Base-by-base conservation (phyloP, 2,329 filamentous ascomycete genomes). In the Colletotrichum sp. region DNA sequence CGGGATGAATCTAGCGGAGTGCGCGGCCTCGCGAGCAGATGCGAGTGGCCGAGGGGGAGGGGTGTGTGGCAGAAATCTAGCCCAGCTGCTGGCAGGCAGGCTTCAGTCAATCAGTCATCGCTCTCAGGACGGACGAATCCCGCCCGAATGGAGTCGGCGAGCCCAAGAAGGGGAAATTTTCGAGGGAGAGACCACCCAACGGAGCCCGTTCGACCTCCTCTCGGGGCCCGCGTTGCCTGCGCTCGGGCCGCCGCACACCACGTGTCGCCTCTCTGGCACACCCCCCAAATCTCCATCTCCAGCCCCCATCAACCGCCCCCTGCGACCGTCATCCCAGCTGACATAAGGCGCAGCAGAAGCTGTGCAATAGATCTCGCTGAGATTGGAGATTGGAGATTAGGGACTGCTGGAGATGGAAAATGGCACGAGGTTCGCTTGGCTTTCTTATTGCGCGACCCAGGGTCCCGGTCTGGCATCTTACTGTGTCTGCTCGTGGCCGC, bases 311-410 rank as follows among this genome's bases (percentile, higher is more conserved):
- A 18, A 18, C 43, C n/a, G 12, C 24, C 51, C 47, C 33, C 55
- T 27, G 61, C 67, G 54, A 66, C 71, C 59, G 38, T 61, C 31
- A 47, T 36, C 71, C 67, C 67, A 27, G 67, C 71, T 70, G 67
- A 66, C 67, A 62, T 66, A 61, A 73, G 71, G 70, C 71, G 61
- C 61, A 58, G 71, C 67, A 55, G 18, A 36, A 66, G 55, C 36
- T 21, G 51, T 33, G 66, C 55, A 61, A 68, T 51, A 54, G 67
- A 73, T 71, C 71, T 70, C 36, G 27, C 62, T 55, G 21, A 43
- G 67, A 65, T 54, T 73, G 16, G 61, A 54, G 59, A 66, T 71
- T 70, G 54, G 71, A 71, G 71, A 71, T 73, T 70, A 61, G 57
- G 34, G 68, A 55, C 18, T 33, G 36, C 57, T 61, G 57, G 21